Evolutionary conservation across 768 basidiomycete species (phyloP).

Genomic region (Sporobolomyces phaffii): DNA sequence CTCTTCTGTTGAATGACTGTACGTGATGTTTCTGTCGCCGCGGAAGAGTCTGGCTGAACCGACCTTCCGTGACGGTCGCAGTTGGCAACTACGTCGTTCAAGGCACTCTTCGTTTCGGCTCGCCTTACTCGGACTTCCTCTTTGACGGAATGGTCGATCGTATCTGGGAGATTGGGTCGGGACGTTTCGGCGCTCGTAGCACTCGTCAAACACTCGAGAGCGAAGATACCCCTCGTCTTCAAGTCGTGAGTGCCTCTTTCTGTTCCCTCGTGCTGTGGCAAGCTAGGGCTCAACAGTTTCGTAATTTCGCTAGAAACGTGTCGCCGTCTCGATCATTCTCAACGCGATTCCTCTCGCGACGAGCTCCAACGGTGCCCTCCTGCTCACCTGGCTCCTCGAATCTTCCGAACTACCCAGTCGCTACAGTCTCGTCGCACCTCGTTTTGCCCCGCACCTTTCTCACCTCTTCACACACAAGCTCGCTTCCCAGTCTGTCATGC

Average conservation of each 20-base stretch:
- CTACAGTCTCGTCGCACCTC: slow-evolving; percentile 85
- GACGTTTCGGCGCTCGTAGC: slow-evolving; percentile 92
- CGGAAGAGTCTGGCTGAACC: too few relatives aligned
- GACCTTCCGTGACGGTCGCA: slow-evolving; percentile 3
- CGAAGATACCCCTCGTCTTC: slow-evolving; percentile 73
- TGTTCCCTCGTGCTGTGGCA: too few relatives aligned
- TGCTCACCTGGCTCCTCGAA: slow-evolving; percentile 94
- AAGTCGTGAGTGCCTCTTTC: slow-evolving; percentile 54
- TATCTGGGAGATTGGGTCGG: slow-evolving; percentile 95
- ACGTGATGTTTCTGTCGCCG: too few relatives aligned
- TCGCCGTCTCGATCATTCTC: slow-evolving; percentile 86
- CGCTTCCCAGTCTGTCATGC: slow-evolving; percentile 85
- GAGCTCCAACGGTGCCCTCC: slow-evolving; percentile 90
- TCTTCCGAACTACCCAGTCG: slow-evolving; percentile 91
- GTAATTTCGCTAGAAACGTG: slow-evolving; percentile 58
- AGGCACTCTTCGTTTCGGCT: slow-evolving; percentile 81
- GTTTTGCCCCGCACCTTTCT: slow-evolving; percentile 91
- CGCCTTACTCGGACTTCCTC: slow-evolving; percentile 87
- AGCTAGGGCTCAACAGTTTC: too few relatives aligned
- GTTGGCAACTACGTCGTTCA: slow-evolving; percentile 50
- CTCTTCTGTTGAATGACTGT: slow-evolving; percentile 92
- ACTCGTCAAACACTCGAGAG: slow-evolving; percentile 96
- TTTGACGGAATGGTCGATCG: slow-evolving; percentile 97
- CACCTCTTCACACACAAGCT: slow-evolving; percentile 97
- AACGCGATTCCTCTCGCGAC: slow-evolving; percentile 97